Conservation (phyloP, 2,329 filamentous ascomycete genomes). For the Periconia sp. region DNA sequence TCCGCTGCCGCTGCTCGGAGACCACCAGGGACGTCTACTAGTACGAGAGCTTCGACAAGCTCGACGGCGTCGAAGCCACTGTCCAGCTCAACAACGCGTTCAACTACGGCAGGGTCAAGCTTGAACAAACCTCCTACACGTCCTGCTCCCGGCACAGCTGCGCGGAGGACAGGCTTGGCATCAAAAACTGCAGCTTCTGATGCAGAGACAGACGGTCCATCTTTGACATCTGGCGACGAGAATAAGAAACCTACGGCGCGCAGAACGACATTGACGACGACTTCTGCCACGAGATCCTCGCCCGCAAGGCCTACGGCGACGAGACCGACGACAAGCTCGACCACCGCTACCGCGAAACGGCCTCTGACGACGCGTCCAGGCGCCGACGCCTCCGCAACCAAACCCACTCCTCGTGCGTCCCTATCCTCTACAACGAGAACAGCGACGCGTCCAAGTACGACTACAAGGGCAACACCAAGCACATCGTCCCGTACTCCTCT, state of each 20-base stretch:
- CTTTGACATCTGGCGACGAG: conserved; percentile 44
- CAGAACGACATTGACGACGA: conserved; percentile 25
- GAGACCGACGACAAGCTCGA: conserved; percentile 22
- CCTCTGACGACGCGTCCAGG: conserved; percentile 34
- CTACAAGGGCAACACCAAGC: conserved; percentile 24
- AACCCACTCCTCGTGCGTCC: conserved; percentile 36
- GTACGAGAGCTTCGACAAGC: conserved; percentile 23
- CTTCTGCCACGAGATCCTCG: conserved; percentile 28
- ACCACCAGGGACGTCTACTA: conserved; percentile 23
- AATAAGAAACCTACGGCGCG: conserved; percentile 39
- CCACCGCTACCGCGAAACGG: conserved; percentile 32
- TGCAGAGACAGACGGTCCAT: conserved; percentile 40
- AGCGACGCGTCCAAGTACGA: conserved; percentile 30
- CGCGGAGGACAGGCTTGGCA: conserved; percentile 27
- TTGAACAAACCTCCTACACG: conserved; percentile 46
- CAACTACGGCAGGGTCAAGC: conserved; percentile 32
- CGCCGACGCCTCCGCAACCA: conserved; percentile 27
- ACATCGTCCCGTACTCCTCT: conserved; percentile 26
- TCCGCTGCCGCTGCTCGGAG: conserved; percentile 28
- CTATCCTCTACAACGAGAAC: conserved; percentile 30
- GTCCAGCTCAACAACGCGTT: conserved; percentile 31
- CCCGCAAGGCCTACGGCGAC: conserved; percentile 28
- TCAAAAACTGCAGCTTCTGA: conserved; percentile 33
- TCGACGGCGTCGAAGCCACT: conserved; percentile 34
- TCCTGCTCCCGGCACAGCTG: conserved; percentile 31